A percentile compares a stretch with the other conserved stretches of the same genome.
Conservation (phyloP, 2,329 filamentous ascomycete genomes). For the Cordyceps cicadae region DNA sequence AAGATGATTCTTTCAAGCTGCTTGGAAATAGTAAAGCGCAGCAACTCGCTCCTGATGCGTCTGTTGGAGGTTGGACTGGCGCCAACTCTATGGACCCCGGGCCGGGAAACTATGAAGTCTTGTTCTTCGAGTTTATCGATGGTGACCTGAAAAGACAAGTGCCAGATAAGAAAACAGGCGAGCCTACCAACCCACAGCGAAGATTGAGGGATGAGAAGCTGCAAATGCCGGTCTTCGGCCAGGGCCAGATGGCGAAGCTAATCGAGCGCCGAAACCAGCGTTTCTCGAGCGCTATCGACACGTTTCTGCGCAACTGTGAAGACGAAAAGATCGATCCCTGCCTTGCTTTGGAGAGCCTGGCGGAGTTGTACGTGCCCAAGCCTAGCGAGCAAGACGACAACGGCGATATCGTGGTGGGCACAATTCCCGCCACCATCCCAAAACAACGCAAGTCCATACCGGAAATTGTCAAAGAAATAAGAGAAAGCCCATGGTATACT, state of each 20-base stretch:
- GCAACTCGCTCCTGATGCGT: conserved; percentile 44
- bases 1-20: conserved; percentile 52
- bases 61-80: conserved; percentile 49
- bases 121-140: conserved; percentile 89
- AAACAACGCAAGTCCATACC: conserved; percentile 70
- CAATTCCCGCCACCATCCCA: conserved; percentile 64
- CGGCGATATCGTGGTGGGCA: conserved; percentile 28
- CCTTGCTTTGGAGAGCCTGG: conserved; percentile 50
- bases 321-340: conserved; percentile 59
- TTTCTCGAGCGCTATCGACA: conserved; percentile 68
- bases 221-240: conserved; percentile 86
- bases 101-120: conserved; percentile 51
- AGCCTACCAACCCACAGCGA: conserved; percentile 58
- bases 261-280: conserved; percentile 86
- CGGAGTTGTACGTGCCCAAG: conserved; percentile 53
- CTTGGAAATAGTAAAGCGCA: conserved; percentile 39
- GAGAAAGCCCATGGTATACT: conserved; percentile 76
- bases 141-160: conserved; percentile 82
- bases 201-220: conserved; percentile 69
- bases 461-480: conserved; percentile 79
- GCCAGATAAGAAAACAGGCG: conserved; percentile 61
- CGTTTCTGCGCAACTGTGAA: conserved; percentile 67
- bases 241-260: conserved; percentile 80
- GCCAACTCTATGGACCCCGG: conserved; percentile 30
- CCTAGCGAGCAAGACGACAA: conserved; percentile 37